phyloP scores from a whole-genome alignment of 2,329 filamentous ascomycete species.

The Cladophialophora psammophila region DNA sequence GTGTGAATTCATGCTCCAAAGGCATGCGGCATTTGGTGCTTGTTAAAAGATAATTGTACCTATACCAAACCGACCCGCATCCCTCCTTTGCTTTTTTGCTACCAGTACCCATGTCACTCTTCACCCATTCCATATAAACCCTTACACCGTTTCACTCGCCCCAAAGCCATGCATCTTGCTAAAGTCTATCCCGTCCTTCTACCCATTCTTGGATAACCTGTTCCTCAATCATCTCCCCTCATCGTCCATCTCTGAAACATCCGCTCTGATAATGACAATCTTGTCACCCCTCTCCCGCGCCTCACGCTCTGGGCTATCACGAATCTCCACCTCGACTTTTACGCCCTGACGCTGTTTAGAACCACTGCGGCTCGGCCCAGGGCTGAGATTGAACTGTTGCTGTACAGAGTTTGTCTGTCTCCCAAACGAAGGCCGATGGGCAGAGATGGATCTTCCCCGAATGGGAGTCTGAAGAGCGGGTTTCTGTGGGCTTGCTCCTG shows the following conservation, averaged over 20 bases:
- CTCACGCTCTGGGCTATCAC: constrained; percentile 38
- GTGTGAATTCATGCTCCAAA: not conserved
- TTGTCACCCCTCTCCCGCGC: constrained; percentile 34
- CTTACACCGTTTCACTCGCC: not conserved
- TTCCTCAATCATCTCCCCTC: constrained; percentile 10
- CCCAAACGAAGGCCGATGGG: constrained; percentile 30
- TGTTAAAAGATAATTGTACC: not conserved
- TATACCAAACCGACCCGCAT: not conserved
- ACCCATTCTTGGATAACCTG: not conserved
- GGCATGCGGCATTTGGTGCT: not conserved
- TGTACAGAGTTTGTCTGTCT: constrained; percentile 32
- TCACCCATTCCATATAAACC: not conserved
- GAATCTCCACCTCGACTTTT: constrained; percentile 38
- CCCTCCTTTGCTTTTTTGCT: not conserved
- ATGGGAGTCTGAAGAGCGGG: constrained; percentile 29
- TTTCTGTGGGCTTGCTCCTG: constrained; percentile 21
- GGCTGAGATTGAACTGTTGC: constrained; percentile 36
- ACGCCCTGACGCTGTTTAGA: constrained; percentile 34
- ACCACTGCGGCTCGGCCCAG: constrained; percentile 32
- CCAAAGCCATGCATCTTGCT: not conserved
- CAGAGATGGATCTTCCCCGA: constrained; percentile 31
- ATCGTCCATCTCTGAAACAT: constrained; percentile 27
- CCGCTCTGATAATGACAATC: constrained; percentile 37
- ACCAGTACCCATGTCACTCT: not conserved
- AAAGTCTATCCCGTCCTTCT: not conserved